A percentile compares a stretch with the other conserved stretches of the same genome.
Evolutionary conservation across 345 rosid species (phyloP).

Genomic region (Camelina laxa): DNA sequence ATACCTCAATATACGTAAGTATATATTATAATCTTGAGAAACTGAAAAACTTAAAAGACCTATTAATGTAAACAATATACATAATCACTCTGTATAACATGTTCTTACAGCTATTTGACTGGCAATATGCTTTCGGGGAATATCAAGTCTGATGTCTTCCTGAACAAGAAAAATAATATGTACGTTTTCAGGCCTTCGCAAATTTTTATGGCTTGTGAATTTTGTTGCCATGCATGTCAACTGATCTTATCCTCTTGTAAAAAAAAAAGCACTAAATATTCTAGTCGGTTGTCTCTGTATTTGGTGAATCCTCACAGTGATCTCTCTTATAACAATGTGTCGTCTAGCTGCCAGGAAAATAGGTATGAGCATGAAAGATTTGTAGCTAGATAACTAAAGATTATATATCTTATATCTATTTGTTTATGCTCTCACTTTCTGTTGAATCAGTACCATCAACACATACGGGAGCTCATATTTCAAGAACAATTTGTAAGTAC

Average conservation of each 20-base stretch:
- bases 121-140: conserved; percentile 39
- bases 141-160: not conserved
- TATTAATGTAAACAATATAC: not conserved
- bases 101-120: conserved; percentile 34
- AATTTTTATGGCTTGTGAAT: no score
- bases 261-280: no score
- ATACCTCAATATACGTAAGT: no score
- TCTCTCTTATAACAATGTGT: conserved; percentile 39
- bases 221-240: no score
- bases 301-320: conserved; percentile 23
- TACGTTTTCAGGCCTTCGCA: no score
- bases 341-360: conserved; percentile 8
- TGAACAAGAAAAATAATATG: conserved; percentile 22
- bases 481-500: conserved; percentile 32
- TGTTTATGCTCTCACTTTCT: conserved; percentile 1
- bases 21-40: no score
- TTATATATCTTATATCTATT: not conserved
- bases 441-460: conserved; percentile 38
- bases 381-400: no score
- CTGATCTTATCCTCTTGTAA: not conserved
- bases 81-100: not conserved
- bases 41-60: no score
- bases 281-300: not conserved
- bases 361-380: conserved; percentile 15
- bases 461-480: conserved; percentile 33